Base-by-base conservation (phyloP, 768 basidiomycete species). In the Leucocoprinus sp. region DNA sequence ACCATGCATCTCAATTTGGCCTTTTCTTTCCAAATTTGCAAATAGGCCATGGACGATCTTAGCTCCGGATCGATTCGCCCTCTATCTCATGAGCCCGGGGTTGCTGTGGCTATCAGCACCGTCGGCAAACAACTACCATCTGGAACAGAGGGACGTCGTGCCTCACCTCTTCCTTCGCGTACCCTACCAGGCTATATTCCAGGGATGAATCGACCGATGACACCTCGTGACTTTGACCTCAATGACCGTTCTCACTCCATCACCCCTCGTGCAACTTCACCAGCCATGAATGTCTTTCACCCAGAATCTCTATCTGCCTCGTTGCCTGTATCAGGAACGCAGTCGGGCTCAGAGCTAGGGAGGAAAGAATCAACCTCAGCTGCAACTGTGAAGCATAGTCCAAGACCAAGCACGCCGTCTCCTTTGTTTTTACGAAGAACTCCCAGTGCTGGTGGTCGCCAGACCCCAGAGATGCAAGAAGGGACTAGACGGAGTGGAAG, bases 131-230 rank as follows among this genome's bases (percentile, higher is more conserved):
- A 51, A 8, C 40, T 68, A 17, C 62, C 65, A 33, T 57, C 66
- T 23, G 71, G 78, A 37, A 61, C 69, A 28, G 75, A 76, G 17
- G 67, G 69, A 38, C 73, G 67, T 31, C 74, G 70, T n/a, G 61
- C 75, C 39, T 82, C 80, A 2, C 82, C 83, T 34, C 66, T 80
- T 18, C 80, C 81, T 21, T 68, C 77, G 37, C 75, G 76, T 35
- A 76, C 68, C 2, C 57, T 87, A 17, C 88, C 89, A 44, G 89
- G 89, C 11, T 92, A 92, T 62, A 80, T 89, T 46, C 89, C 89
- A 18, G 89, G 89, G 8, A 92, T 92, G 89, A 84, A 85, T 17
- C 70, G 89, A 33, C 89, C 89, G 14, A 89, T 91, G 84, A 91
- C 89, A 5, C 89, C 89, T n/a, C 81, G 79, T 45, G 84, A 87